Base-by-base conservation (phyloP, 768 basidiomycete genomes). In the Suillus placidus region DNA sequence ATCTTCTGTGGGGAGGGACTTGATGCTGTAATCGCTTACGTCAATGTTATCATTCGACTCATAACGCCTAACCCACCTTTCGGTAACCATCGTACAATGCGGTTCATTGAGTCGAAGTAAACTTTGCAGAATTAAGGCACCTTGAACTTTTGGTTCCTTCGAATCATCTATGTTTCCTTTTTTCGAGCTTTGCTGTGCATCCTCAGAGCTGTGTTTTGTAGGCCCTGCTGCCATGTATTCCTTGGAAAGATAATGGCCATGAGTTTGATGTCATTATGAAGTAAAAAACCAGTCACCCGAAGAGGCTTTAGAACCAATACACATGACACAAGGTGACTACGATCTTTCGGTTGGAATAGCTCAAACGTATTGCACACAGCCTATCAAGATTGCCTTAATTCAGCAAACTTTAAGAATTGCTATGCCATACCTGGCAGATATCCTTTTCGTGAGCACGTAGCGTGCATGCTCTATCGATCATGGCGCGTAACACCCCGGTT, bases 61-160 rank as follows among this genome's bases (percentile, higher is more conserved):
- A n/a, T 45, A 51, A 30, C 18, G 51, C 63, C 0, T 16, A 37
- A 62, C 80, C 65, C 66, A 93, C 95, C 90, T 92, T 37, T 90
- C 83, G 30, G 90, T 78, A 4, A 95, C 87, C 30, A 86, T 77
- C 56, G 85, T 81, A 71, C 92, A 91, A 69, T 90, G 85, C 2
- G 90, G 87, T 10, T 84, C 81, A 0, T 85, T 77, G 30, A 97
- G 82, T 37, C 83, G 84, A 32, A 98, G 83, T 65, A 98, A 79
- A 4, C 91, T 88, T 76, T 99, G 95, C 2, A 98, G 77, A 14
- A 99, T 78, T 20, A 98, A 77, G 3, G 93, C 91, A 1, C 97
- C 97, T 74, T 95, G 94, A 14, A 90, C 85, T 70, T 87, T 92
- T 8, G 90, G 87, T 71, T 88, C 89, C 49, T 87, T 72, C 1